A percentile compares a stretch with the other conserved stretches of the same genome.
Evolutionary conservation across 345 rosid species (phyloP).

Genomic region (Brassica cretica): DNA sequence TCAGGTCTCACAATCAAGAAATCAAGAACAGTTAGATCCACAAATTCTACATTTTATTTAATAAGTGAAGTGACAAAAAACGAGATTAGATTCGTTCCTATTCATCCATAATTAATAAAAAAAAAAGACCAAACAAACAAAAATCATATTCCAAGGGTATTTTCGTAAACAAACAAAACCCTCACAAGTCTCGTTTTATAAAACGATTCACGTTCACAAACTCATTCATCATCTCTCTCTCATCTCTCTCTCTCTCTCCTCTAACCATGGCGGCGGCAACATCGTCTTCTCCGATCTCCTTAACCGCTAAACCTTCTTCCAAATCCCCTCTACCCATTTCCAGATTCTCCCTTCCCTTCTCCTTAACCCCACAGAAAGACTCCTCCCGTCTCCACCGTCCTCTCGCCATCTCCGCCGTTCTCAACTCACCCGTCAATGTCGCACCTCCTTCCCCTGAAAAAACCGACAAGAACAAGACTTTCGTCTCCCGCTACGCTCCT

Average conservation of each 20-base stretch:
- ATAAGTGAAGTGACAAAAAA: not conserved
- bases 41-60: not conserved
- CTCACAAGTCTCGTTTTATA: constrained; percentile 15
- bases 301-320: constrained; percentile 34
- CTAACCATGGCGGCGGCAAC: constrained; percentile 39
- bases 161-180: constrained; percentile 25
- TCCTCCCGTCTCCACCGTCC: constrained; percentile 39
- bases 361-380: constrained; percentile 22
- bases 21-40: not conserved
- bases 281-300: constrained; percentile 38
- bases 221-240: not conserved
- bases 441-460: constrained; percentile 7
- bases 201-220: constrained; percentile 26
- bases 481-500: constrained; percentile 50
- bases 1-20: no score
- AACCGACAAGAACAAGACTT: not conserved
- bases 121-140: not conserved
- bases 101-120: not conserved
- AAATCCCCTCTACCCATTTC: constrained; percentile 36
- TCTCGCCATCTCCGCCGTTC: constrained; percentile 38
- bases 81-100: not conserved
- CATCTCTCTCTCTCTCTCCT: not conserved
- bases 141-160: constrained; percentile 9
- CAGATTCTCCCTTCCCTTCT: constrained; percentile 38
- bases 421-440: constrained; percentile 30